These are phyloP conservation scores for Strobilomyces echinocephalus DNA, from an alignment of 768 basidiomycete species.

Conservation along the genomic window DNA sequence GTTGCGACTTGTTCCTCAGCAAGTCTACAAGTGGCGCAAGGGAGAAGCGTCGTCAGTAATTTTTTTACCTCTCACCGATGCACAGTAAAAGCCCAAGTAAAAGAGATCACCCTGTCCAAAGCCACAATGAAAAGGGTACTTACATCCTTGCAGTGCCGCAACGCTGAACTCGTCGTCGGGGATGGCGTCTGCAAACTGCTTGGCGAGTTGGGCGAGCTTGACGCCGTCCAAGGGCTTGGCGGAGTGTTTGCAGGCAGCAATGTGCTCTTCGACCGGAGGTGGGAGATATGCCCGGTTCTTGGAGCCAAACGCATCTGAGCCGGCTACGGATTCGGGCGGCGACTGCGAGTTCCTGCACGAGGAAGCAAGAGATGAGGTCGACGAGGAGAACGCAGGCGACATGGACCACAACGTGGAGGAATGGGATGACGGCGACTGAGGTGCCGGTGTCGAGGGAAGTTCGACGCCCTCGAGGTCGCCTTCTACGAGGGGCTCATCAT, in stretches of 20 bases:
- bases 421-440: slow-evolving; percentile 40
- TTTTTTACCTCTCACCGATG: slow-evolving; percentile 14
- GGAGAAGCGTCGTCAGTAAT: slow-evolving; percentile 24
- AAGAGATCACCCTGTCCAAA: slow-evolving; percentile 3
- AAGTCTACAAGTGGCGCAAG: slow-evolving; percentile 44
- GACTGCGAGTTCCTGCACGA: slow-evolving; percentile 29
- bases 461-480: slow-evolving; percentile 47
- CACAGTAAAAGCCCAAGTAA: slow-evolving; percentile 20
- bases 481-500: slow-evolving; percentile 32
- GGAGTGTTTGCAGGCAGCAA: slow-evolving; percentile 53
- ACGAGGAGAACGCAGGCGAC: slow-evolving; percentile 42
- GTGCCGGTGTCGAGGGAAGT: slow-evolving; percentile 35
- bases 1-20: slow-evolving; percentile 79
- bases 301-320: slow-evolving; percentile 40
- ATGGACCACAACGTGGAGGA: slow-evolving; percentile 46
- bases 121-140: slow-evolving; percentile 35
- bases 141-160: slow-evolving; percentile 86
- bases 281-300: slow-evolving; percentile 59
- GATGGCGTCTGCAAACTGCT: slow-evolving; percentile 73
- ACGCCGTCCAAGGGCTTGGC: slow-evolving; percentile 61
- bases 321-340: slow-evolving; percentile 14
- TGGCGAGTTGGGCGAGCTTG: slow-evolving; percentile 64
- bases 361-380: slow-evolving; percentile 35
- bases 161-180: slow-evolving; percentile 87
- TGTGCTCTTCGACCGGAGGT: slow-evolving; percentile 58